Evolutionary conservation across 148 eudicot genomes (phyloP), one percentile per base, ranked within the genome.

Genomic region (Persicaria tinctoria): DNA sequence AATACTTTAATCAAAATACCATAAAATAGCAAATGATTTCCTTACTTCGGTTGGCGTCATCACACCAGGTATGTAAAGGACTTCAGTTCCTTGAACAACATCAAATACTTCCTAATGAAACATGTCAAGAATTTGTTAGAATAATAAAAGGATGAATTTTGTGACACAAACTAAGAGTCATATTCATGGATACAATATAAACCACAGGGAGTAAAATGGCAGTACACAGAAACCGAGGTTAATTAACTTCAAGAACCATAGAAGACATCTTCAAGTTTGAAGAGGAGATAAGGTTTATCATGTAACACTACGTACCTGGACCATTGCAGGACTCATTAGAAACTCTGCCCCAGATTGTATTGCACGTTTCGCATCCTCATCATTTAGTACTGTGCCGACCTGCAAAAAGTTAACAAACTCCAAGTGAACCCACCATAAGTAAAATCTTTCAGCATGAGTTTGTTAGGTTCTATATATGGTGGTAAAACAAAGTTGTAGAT

Each of bases 31-130:
- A 27, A 38, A 51, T 66, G 46, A 53, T 54, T 27, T 54, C 48
- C 81, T 50, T 84, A 92, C 97, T 88, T 93, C 98, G 49, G 98
- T 85, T 48, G 98, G 98, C 75, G 94, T 93, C 97, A 89, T 89
- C 69, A 68, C 97, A 20, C 98, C 98, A n/a, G 98, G 98, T 73
- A 93, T 89, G 79, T 91, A 93, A 18, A 93, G 78, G 70, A 83
- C 87, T 57, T 89, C 83, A 27, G 80, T 69, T 4, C 79, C 82
- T 78, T 79, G 70, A 80, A 80, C 80, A 76, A 83, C 78, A 18
- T 81, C 80, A 49, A 85, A 60, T 74, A 93, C 80, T 41, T 81
- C 94, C 98, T 91, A 86, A 62, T 41, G 47, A 66, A 12, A 5
- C 17, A 18, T 41, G 41, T 44, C 13, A 18, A 59, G 64, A 59